Evolutionary conservation across 2,329 filamentous ascomycete species (phyloP).

Genomic region (Trichophyton schoenleinii): DNA sequence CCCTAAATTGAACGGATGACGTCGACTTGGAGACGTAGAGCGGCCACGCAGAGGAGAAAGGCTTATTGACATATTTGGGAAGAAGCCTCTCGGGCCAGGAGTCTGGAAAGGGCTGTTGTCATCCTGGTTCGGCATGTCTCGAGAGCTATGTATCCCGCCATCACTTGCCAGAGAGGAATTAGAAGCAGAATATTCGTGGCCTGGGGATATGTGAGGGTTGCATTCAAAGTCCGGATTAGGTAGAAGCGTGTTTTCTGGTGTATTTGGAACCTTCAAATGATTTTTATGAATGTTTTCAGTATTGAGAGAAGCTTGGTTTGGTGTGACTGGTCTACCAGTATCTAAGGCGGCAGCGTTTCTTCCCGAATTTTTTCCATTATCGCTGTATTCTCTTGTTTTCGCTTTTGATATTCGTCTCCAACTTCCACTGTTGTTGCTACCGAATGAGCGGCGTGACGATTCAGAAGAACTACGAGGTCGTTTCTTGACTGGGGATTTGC

Average conservation of each 20-base stretch:
- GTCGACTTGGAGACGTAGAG: conserved; percentile 43
- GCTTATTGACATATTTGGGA: conserved; percentile 50
- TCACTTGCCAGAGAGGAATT: conserved; percentile 5
- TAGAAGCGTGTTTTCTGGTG: neutral
- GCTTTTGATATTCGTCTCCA: conserved; percentile 6
- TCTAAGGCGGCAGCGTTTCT: neutral
- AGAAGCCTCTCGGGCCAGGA: conserved; percentile 12
- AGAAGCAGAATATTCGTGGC: conserved; percentile 5
- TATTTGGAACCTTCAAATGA: neutral
- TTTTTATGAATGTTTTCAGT: neutral
- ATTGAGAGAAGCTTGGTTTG: neutral
- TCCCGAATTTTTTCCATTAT: neutral
- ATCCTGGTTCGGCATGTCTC: neutral
- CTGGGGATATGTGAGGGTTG: neutral
- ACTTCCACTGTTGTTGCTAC: conserved; percentile 19
- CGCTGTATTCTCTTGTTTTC: neutral
- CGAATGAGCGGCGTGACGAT: conserved; percentile 47
- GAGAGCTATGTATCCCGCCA: neutral
- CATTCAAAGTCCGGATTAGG: conserved; percentile 7
- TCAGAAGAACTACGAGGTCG: conserved; percentile 35
- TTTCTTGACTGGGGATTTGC: conserved; percentile 33
- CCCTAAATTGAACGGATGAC: conserved; percentile 11
- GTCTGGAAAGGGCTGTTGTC: neutral
- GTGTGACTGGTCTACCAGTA: neutral
- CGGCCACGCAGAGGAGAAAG: conserved; percentile 53